Percentiles rank a stretch among this genome's conserved stretches.
Evolutionary conservation across 371 early-diverging fungal genomes (phyloP).

Genomic region (Lichtheimia ornata): DNA sequence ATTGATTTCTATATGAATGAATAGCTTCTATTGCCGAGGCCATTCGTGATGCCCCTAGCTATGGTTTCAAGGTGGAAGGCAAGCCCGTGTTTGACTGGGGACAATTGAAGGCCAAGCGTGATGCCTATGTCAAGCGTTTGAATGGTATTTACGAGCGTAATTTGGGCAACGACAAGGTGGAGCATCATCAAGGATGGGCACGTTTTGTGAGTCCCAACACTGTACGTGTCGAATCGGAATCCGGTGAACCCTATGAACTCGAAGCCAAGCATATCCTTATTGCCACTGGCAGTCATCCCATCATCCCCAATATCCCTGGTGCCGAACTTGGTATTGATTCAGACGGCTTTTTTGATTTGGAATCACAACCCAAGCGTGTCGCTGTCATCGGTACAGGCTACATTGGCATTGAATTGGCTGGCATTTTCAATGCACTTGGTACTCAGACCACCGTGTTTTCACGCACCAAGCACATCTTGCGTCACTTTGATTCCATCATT

Average conservation of each 20-base stretch:
- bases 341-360: constrained; percentile 97
- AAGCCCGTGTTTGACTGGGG: constrained; percentile 68
- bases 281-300: constrained; percentile 82
- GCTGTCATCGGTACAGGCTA: constrained; percentile 88
- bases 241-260: constrained; percentile 45
- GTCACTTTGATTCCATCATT: constrained; percentile 91
- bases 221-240: constrained; percentile 65
- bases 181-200: constrained; percentile 83
- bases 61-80: constrained; percentile 74
- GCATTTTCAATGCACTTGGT: constrained; percentile 90
- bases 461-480: constrained; percentile 84
- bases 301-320: constrained; percentile 79
- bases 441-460: constrained; percentile 87
- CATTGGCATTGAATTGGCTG: constrained; percentile 97
- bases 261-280: constrained; percentile 86
- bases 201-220: constrained; percentile 77
- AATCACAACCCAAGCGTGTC: constrained; percentile 88
- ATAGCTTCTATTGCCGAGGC: constrained; percentile 84
- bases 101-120: constrained; percentile 85
- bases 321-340: constrained; percentile 87
- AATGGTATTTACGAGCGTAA: constrained; percentile 96
- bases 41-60: constrained; percentile 82
- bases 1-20: not conserved
- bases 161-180: constrained; percentile 84
- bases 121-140: constrained; percentile 93